Evolutionary conservation across 2,329 filamentous ascomycete species (phyloP).

Genomic region (Clathrospora elynae): DNA sequence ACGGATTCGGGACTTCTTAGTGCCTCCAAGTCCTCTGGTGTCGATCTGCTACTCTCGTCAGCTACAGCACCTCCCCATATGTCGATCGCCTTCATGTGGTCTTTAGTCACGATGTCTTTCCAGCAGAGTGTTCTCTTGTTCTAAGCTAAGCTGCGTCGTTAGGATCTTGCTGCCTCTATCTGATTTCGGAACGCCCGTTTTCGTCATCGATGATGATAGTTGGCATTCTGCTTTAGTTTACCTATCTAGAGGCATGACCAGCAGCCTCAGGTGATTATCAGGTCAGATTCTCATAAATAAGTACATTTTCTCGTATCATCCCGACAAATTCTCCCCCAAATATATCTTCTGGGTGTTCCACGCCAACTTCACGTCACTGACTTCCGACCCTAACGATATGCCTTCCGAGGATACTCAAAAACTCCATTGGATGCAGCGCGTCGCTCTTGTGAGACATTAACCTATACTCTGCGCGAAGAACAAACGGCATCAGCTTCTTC

Average conservation of each 20-base stretch:
- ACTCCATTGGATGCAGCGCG: slow-evolving; percentile 54
- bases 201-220: not conserved
- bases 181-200: too few relatives aligned
- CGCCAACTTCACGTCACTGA: not conserved
- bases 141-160: not conserved
- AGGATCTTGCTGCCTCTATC: too few relatives aligned
- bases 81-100: too few relatives aligned
- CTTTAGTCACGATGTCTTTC: not conserved
- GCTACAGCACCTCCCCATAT: too few relatives aligned
- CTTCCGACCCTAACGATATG: slow-evolving; percentile 24
- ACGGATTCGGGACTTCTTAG: slow-evolving; percentile 19
- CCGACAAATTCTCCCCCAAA: not conserved
- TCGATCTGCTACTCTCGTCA: not conserved
- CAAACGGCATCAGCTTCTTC: slow-evolving; percentile 55
- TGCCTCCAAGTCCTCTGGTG: slow-evolving; percentile 13
- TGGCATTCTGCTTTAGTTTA: too few relatives aligned
- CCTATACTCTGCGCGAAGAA: slow-evolving; percentile 51
- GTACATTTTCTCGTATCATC: too few relatives aligned
- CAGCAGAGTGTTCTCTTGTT: not conserved
- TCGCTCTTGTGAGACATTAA: slow-evolving; percentile 54
- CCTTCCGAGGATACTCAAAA: slow-evolving; percentile 33
- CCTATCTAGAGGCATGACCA: not conserved
- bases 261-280: too few relatives aligned
- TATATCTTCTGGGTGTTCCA: not conserved
- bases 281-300: too few relatives aligned